phyloP scores from a whole-genome alignment of 495 filamentous ascomycete genomes.

The Aspergillus incahuasiensis region DNA sequence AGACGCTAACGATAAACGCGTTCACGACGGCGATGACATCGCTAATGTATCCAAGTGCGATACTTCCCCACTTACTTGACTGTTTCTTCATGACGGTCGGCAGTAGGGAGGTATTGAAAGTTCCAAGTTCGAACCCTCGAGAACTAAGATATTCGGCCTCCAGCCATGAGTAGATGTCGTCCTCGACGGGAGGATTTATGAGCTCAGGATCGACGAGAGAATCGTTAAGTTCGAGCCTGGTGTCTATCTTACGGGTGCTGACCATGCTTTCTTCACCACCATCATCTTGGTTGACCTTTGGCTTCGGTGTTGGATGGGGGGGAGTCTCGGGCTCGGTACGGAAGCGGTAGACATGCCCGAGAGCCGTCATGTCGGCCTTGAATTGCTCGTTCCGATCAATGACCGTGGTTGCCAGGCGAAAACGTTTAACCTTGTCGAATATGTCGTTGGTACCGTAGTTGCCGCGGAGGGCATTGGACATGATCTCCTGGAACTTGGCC shows the following conservation, averaged over 20 bases:
- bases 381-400: slow-evolving; percentile 40
- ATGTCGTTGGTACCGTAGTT: slow-evolving; percentile 37
- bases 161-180: slow-evolving; percentile 31
- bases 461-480: slow-evolving; percentile 33
- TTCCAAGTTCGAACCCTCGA: slow-evolving; percentile 37
- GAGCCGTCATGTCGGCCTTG: slow-evolving; percentile 17
- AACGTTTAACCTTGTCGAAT: slow-evolving; percentile 28
- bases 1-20: slow-evolving; percentile 36
- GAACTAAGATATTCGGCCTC: slow-evolving; percentile 22
- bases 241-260: neutral
- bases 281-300: neutral
- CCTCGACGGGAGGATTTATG: neutral
- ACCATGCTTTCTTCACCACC: neutral
- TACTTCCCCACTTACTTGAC: slow-evolving; percentile 46
- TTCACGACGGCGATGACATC: slow-evolving; percentile 43
- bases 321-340: neutral
- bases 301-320: neutral
- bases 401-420: slow-evolving; percentile 45
- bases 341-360: slow-evolving; percentile 1
- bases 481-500: slow-evolving; percentile 38
- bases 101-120: slow-evolving; percentile 38
- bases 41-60: slow-evolving; percentile 46
- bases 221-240: neutral
- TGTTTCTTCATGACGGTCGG: slow-evolving; percentile 49
- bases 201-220: neutral